Evolutionary conservation across 2,329 filamentous ascomycete species (phyloP).

Genomic region (Aureobasidium sp.): DNA sequence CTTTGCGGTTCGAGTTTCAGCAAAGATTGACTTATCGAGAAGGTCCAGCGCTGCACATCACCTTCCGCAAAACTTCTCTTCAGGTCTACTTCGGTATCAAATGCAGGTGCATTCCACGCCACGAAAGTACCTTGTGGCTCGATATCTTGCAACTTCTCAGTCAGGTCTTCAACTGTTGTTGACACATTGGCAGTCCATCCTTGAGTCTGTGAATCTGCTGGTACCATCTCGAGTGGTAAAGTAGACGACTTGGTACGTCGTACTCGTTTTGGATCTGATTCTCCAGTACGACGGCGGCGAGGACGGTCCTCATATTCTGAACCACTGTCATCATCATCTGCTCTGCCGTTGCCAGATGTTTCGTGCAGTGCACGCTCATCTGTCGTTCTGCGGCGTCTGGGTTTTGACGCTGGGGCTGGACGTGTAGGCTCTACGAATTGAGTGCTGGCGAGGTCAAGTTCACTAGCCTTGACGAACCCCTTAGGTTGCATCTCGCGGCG

Average conservation of each 20-base stretch:
- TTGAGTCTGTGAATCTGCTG: constrained; percentile 22
- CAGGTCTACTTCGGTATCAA: constrained; percentile 14
- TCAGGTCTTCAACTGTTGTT: background rate
- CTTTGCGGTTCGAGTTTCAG: constrained; percentile 16
- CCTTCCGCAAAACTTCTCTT: constrained; percentile 3
- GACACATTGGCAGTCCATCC: constrained; percentile 3
- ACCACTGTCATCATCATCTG: background rate
- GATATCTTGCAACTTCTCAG: background rate
- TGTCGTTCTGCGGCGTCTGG: constrained; percentile 1
- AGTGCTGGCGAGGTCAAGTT: constrained; percentile 17
- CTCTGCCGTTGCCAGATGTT: background rate
- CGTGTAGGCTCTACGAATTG: constrained; percentile 1
- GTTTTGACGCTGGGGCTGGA: constrained; percentile 1
- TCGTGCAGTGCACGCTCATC: background rate
- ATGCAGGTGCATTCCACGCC: constrained; percentile 20
- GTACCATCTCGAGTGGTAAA: constrained; percentile 32
- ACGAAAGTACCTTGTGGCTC: constrained; percentile 15
- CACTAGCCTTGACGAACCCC: constrained; percentile 24
- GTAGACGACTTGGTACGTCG: constrained; percentile 27
- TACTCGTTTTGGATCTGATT: constrained; percentile 15
- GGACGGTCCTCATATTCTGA: constrained; percentile 11
- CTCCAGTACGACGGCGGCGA: constrained; percentile 17
- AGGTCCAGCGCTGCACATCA: constrained; percentile 15
- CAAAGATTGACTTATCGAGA: constrained; percentile 15
- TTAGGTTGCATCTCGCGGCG: background rate